Evolutionary conservation across 768 basidiomycete species (phyloP), one percentile per base, ranked within the genome.

Genomic region (Lentinus tigrinus): DNA sequence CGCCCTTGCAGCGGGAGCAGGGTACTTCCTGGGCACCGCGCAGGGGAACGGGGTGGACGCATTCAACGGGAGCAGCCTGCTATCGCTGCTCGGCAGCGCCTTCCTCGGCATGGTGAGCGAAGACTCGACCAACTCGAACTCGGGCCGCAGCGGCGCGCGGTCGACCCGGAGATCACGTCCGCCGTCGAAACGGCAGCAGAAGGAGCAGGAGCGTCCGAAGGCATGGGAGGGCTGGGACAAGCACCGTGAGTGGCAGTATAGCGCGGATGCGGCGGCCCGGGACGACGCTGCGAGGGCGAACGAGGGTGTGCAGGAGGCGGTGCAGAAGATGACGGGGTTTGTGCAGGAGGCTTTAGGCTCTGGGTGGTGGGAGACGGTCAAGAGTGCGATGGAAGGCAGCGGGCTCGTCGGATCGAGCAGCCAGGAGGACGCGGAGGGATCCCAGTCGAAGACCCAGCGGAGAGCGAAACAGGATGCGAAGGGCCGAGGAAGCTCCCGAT

Each of bases 201-300:
- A 64, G 40, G 44, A 53, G 43, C 46, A 58, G 19, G 49, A 64
- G 44, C 70, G 69, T 17, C 73, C 85, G 4, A 84, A 81, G 59
- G 69, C 83, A 47, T 89, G 87, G 88, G 85, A 89, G 42, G 77
- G 85, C 14, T 91, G 87, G 65, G 78, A 83, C 47, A 72, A 73
- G 47, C 87, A 88, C 67, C 72, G 70, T 38, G 77, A 84, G 43
- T 85, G 87, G 87, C 82, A 83, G 67, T 77, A 83, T 66, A 60
- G 61, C 21, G 64, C 70, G 53, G 47, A 66, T 14, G 64, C 63
- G 57, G 52, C 62, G 51, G 56, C 58, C 27, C 63, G 63, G 4
- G 63, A 65, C 40, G 59, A 62, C 69, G 70, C 56, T 10, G 64
- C 60, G 44, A 51, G 54, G 42, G 43, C 34, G 47, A 56, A 53